These are phyloP conservation scores for Cryptococcus neoformans DNA, from an alignment of 1,284 basidiomycete genomes.

Conservation along the genomic window DNA sequence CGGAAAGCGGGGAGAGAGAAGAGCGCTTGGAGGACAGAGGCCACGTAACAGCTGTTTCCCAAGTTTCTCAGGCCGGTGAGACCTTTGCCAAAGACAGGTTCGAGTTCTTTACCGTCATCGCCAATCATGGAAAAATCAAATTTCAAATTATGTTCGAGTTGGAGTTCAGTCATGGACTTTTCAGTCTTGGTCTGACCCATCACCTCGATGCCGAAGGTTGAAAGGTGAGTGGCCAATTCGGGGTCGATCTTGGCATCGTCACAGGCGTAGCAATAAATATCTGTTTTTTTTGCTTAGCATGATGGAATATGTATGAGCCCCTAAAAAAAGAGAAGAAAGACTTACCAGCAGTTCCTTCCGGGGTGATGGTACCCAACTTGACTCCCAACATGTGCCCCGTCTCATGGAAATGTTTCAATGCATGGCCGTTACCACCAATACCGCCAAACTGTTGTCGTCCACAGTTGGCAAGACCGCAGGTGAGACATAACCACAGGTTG, in stretches of 20 bases:
- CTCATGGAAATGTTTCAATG: conserved; percentile 72
- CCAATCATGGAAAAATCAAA: conserved; percentile 93
- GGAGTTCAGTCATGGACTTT: conserved; percentile 95
- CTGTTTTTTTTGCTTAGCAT: conserved; percentile 49
- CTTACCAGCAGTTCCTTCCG: conserved; percentile 83
- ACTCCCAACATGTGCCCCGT: conserved; percentile 81
- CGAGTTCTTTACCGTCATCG: conserved; percentile 83
- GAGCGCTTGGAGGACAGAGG: conserved; percentile 83
- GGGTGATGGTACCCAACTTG: conserved; percentile 95
- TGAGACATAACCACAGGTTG: conserved; percentile 94
- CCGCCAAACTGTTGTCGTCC: conserved; percentile 87
- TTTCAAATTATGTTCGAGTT: conserved; percentile 94
- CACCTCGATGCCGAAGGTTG: conserved; percentile 84
- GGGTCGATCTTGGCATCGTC: conserved; percentile 84
- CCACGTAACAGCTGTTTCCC: conserved; percentile 98
- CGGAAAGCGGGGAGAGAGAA: conserved; percentile 81
- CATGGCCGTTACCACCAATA: conserved; percentile 84
- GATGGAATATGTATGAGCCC: neutral
- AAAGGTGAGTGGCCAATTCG: conserved; percentile 69
- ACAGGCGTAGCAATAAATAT: conserved; percentile 93
- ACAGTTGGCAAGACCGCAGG: conserved; percentile 92
- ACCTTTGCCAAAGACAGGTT: conserved; percentile 84
- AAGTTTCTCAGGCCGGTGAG: conserved; percentile 89
- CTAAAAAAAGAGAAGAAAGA: neutral
- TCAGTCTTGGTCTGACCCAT: conserved; percentile 84